A percentile compares a stretch with the other conserved stretches of the same genome.
phyloP scores from a whole-genome alignment of 306 rosid species.

The Aeschynomene evenia region DNA sequence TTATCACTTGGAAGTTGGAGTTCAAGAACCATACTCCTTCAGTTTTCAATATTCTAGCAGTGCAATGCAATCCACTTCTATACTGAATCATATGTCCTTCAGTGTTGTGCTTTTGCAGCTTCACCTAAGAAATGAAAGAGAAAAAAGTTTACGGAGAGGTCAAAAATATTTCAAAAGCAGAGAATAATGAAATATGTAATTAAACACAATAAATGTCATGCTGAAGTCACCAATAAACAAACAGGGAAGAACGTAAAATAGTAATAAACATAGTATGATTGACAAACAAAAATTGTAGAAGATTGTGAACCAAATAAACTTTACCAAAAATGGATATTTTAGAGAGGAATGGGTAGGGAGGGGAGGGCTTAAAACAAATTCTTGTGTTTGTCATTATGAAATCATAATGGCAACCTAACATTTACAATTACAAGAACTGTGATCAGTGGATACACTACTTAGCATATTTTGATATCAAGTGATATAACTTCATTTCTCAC shows the following conservation, averaged over 20 bases:
- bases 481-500: background rate
- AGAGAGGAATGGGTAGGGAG: background rate
- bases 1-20: constrained; percentile 22
- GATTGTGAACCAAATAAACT: background rate
- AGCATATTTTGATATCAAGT: constrained; percentile 2
- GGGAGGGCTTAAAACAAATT: background rate
- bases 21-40: constrained; percentile 76
- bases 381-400: background rate
- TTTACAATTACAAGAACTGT: background rate
- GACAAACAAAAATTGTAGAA: background rate
- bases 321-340: background rate
- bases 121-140: constrained; percentile 55
- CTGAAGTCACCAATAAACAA: constrained; percentile 16
- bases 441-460: background rate
- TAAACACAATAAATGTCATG: background rate
- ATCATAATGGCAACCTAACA: background rate
- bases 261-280: background rate
- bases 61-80: constrained; percentile 73
- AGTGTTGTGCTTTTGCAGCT: constrained; percentile 84
- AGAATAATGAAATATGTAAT: background rate
- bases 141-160: constrained; percentile 1
- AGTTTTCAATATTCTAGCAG: constrained; percentile 78
- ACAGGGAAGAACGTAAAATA: background rate
- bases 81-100: constrained; percentile 68
- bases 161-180: background rate